phyloP scores from a whole-genome alignment of 768 basidiomycete genomes.

The Russula sp. region DNA sequence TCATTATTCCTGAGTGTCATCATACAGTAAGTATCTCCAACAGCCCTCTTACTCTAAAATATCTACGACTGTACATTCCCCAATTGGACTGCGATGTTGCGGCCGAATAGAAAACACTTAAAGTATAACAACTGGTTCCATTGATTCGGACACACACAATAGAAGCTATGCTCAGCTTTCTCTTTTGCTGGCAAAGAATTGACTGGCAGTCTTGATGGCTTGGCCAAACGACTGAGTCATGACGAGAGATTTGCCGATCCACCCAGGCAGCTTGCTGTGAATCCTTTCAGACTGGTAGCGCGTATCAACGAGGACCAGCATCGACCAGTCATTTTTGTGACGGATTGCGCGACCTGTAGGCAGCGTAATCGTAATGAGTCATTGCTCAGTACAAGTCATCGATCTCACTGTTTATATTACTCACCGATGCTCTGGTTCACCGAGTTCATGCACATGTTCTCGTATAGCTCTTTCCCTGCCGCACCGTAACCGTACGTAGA shows the following conservation, averaged over 20 bases:
- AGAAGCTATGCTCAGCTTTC: neutral
- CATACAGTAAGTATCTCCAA: neutral
- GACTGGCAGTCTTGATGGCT: conserved; percentile 23
- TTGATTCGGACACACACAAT: neutral
- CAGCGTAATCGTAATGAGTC: conserved; percentile 3
- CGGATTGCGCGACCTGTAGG: conserved; percentile 84
- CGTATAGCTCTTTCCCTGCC: conserved; percentile 76
- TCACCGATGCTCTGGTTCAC: conserved; percentile 97
- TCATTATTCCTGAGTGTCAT: neutral
- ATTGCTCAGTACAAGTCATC: neutral
- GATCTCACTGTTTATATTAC: conserved; percentile 31
- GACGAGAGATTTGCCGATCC: conserved; percentile 60
- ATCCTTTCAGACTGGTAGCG: conserved; percentile 73
- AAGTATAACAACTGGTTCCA: neutral
- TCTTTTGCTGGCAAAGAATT: conserved; percentile 24
- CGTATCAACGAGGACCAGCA: conserved; percentile 80
- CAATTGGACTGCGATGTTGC: neutral
- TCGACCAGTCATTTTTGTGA: conserved; percentile 88
- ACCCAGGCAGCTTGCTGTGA: conserved; percentile 78
- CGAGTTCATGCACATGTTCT: conserved; percentile 88
- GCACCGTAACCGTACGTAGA: conserved; percentile 26
- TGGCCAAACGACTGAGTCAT: conserved; percentile 26
- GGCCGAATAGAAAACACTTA: neutral
- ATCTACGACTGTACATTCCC: neutral
- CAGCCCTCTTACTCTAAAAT: neutral